Percentiles rank a stretch among this genome's conserved stretches.
Evolutionary conservation across 176 grass and related monocot genomes (phyloP).

Genomic region (Stipa capillata): DNA sequence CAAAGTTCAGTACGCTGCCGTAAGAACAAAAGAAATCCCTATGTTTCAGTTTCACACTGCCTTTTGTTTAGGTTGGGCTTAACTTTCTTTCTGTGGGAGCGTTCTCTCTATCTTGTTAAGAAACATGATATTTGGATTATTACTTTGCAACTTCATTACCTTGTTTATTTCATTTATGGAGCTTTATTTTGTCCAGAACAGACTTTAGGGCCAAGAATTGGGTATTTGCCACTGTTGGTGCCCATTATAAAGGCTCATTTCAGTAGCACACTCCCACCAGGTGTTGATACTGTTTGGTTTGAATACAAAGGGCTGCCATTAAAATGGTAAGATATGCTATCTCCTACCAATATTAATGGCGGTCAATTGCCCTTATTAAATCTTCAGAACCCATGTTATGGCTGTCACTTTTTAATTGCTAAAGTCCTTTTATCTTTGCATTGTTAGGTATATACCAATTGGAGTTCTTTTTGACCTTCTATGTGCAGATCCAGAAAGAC

Average conservation of each 20-base stretch:
- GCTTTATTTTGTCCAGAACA: slow-evolving; percentile 22
- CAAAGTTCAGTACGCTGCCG: neutral
- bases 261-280: slow-evolving; percentile 68
- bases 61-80: neutral
- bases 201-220: slow-evolving; percentile 77
- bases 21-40: neutral
- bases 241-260: slow-evolving; percentile 92
- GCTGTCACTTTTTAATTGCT: neutral
- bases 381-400: neutral
- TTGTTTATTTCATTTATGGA: neutral
- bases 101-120: neutral
- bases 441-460: slow-evolving; percentile 86
- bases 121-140: neutral
- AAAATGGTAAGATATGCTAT: slow-evolving; percentile 60
- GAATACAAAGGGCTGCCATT: slow-evolving; percentile 92
- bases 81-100: neutral
- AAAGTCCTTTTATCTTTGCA: neutral
- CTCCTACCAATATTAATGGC: neutral
- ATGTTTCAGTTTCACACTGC: neutral
- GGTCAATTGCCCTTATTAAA: neutral
- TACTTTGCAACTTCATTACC: neutral
- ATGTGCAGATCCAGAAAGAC: slow-evolving; percentile 89
- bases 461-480: slow-evolving; percentile 96
- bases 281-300: slow-evolving; percentile 89
- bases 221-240: slow-evolving; percentile 76